Percentiles rank a stretch among this genome's conserved stretches.
phyloP scores from a whole-genome alignment of 2,329 filamentous ascomycete species.

The Aquanectria penicillioides region DNA sequence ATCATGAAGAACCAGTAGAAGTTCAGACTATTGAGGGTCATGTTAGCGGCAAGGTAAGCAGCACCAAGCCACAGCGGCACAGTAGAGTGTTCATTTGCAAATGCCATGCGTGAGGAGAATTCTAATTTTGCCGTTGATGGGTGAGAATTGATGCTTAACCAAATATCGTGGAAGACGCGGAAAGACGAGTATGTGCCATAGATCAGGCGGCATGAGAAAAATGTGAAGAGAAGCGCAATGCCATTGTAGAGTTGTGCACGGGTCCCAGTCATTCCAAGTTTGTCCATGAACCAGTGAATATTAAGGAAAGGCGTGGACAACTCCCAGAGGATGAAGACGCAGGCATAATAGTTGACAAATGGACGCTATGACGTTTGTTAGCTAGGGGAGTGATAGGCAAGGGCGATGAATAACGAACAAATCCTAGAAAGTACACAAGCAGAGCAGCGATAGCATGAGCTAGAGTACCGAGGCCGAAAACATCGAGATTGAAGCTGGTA shows the following conservation, averaged over 20 bases:
- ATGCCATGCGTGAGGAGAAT: conserved; percentile 48
- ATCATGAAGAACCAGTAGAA: conserved; percentile 90
- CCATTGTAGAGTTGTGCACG: conserved; percentile 81
- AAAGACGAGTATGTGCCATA: conserved; percentile 81
- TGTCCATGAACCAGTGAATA: conserved; percentile 93
- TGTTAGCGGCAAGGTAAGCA: conserved; percentile 75
- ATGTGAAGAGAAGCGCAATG: conserved; percentile 74
- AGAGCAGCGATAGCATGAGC: conserved; percentile 81
- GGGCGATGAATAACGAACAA: conserved; percentile 65
- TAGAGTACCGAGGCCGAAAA: conserved; percentile 81
- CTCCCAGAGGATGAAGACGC: conserved; percentile 87
- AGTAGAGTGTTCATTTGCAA: conserved; percentile 57
- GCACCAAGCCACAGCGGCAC: conserved; percentile 77
- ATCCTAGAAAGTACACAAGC: conserved; percentile 79
- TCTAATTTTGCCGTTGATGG: conserved; percentile 41
- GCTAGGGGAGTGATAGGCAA: neutral
- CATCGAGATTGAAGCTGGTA: conserved; percentile 72
- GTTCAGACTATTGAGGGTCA: conserved; percentile 80
- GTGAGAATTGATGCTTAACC: conserved; percentile 57
- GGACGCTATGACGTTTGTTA: conserved; percentile 67
- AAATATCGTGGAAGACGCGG: conserved; percentile 77
- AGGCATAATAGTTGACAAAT: conserved; percentile 85
- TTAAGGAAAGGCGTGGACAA: conserved; percentile 87
- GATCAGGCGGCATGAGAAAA: conserved; percentile 80
- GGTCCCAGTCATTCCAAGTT: conserved; percentile 81